Evolutionary conservation across 768 basidiomycete species (phyloP).

Genomic region (Russula compacta): DNA sequence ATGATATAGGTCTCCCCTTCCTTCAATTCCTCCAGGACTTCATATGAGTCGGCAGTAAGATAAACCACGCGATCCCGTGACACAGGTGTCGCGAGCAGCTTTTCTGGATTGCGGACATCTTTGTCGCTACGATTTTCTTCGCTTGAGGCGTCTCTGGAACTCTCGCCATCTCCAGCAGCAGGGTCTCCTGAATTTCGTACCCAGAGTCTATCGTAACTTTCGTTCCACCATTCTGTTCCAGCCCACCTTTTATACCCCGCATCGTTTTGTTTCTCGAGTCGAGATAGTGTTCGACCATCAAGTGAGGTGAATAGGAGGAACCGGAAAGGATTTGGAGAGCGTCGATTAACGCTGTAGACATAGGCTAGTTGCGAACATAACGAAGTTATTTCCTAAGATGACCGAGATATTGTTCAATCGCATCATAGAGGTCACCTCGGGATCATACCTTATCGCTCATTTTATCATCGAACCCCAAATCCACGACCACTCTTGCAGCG

Average conservation of each 20-base stretch:
- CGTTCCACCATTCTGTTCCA: conserved; percentile 75
- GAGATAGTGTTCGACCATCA: conserved; percentile 54
- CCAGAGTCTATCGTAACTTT: conserved; percentile 69
- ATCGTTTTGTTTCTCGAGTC: conserved; percentile 56
- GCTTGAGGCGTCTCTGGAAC: not conserved
- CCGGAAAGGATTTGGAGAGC: conserved; percentile 58
- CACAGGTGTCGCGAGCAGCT: not conserved
- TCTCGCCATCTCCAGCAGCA: not conserved
- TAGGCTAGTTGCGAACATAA: conserved; percentile 87
- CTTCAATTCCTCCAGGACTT: conserved; percentile 75
- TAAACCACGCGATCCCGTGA: conserved; percentile 58
- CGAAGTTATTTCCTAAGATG: conserved; percentile 75
- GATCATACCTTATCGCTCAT: conserved; percentile 80
- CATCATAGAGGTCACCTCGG: conserved; percentile 23
- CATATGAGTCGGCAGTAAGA: conserved; percentile 87
- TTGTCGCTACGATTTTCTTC: not conserved
- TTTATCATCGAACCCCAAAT: conserved; percentile 85
- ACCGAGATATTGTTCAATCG: not conserved
- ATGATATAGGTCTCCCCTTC: conserved; percentile 89
- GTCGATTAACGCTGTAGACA: conserved; percentile 81
- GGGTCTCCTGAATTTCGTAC: conserved; percentile 17
- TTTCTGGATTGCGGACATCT: not conserved
- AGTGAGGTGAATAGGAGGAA: conserved; percentile 74
- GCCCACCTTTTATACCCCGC: conserved; percentile 74
- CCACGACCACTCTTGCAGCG: conserved; percentile 65